Conservation (phyloP, 176 grass and related monocot genomes). For the Areca catechu region DNA sequence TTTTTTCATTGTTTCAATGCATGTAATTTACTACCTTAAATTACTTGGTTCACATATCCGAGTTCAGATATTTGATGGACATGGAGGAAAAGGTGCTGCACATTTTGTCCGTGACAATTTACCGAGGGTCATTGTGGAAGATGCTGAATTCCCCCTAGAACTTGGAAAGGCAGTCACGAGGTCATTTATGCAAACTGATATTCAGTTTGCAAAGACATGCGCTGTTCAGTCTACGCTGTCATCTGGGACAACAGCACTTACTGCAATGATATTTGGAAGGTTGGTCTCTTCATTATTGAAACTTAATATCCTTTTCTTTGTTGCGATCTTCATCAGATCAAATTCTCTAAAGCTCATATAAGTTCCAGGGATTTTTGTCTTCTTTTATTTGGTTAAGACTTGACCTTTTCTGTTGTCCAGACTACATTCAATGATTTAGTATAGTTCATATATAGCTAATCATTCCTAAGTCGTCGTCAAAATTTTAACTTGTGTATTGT, state of each 20-base stretch:
- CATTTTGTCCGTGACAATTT: conserved; percentile 92
- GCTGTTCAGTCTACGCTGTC: conserved; percentile 30
- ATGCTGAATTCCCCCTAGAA: conserved; percentile 83
- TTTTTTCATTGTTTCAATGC: background rate
- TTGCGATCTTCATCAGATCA: background rate
- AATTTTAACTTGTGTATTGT: no score
- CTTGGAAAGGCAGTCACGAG: conserved; percentile 67
- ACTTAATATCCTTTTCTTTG: background rate
- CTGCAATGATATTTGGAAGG: conserved; percentile 96
- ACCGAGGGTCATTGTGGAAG: conserved; percentile 75
- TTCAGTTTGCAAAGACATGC: conserved; percentile 60
- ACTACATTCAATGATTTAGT: no score
- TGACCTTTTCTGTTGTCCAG: no score
- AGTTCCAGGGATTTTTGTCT: no score
- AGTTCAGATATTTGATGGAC: conserved; percentile 84
- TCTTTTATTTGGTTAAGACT: no score
- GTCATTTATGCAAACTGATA: conserved; percentile 81
- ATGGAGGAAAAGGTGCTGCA: conserved; percentile 88
- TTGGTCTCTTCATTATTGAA: conserved; percentile 1
- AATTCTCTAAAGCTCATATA: no score
- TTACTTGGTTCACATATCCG: background rate
- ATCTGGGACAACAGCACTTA: conserved; percentile 84
- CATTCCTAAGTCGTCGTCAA: no score
- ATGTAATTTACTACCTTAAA: no score
- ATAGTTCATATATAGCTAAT: no score